Conservation (phyloP, 495 filamentous ascomycete genomes). For the Penicillium tannophilum region DNA sequence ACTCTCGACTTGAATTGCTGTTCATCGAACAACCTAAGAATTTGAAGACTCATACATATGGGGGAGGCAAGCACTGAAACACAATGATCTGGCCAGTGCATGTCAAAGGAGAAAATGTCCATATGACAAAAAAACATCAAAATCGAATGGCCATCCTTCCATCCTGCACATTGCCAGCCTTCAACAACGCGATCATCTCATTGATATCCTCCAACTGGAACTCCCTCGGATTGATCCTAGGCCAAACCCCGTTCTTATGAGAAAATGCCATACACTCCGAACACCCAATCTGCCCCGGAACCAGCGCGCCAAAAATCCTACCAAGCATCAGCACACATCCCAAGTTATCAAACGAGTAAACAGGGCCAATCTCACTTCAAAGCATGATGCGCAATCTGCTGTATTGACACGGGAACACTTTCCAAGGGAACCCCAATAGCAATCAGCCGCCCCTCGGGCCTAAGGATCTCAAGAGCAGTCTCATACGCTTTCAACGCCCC, state of each 20-base stretch:
- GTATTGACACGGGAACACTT: constrained; percentile 1
- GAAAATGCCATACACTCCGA: constrained; percentile 21
- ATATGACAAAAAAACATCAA: background rate
- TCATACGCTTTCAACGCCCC: constrained; percentile 22
- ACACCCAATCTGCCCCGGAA: constrained; percentile 9
- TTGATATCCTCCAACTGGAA: constrained; percentile 28
- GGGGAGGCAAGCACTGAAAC: too few species aligned
- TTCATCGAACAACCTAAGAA: too few species aligned
- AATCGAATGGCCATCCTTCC: constrained; percentile 17
- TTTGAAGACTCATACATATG: too few species aligned
- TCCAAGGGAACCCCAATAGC: constrained; percentile 19
- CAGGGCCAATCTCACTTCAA: constrained; percentile 8
- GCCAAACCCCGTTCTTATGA: constrained; percentile 16
- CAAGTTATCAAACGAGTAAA: background rate
- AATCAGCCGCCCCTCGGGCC: constrained; percentile 16
- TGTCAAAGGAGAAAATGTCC: too few species aligned
- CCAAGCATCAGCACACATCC: constrained; percentile 1
- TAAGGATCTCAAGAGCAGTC: constrained; percentile 13
- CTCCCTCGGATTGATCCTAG: constrained; percentile 17
- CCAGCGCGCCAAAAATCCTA: constrained; percentile 22
- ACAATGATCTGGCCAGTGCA: too few species aligned
- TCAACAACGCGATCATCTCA: constrained; percentile 28
- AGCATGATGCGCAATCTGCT: background rate
- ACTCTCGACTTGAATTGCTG: too few species aligned
- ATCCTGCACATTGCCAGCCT: constrained; percentile 14